Base-by-base conservation (phyloP, 1,284 basidiomycete species). In the Trichosporon ovoides region DNA sequence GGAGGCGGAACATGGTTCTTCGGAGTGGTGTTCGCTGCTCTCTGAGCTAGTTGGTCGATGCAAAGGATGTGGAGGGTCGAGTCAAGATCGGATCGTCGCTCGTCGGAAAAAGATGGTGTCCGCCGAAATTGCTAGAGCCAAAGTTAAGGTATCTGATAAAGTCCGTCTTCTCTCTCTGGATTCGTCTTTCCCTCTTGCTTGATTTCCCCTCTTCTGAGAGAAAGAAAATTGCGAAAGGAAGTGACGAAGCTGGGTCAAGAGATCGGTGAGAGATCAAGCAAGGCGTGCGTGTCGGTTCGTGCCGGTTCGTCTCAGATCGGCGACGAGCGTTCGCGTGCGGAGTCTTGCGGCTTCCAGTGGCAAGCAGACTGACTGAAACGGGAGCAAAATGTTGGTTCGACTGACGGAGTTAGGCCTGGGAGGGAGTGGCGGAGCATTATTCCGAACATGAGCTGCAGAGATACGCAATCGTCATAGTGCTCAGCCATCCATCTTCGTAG, bases 1-100 rank as follows among this genome's bases (percentile, higher is more conserved):
- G 18, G 31, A 59, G 50, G 38, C 58, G 58, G 58, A 52, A 59
- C 58, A 59, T 59, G n/a, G 53, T 33, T 24, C 20, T 52, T 20
- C 19, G 33, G 12, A 18, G 22, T 24, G 40, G 16, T 46, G 40
- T 46, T 20, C 28, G 40, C 14, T 24, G 28, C 6, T 24, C 16
- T 28, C n/a, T 28, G n/a, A 22, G 3, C 4, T n/a, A n/a, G 3
- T n/a, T 3, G 13, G 22, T n/a, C n/a, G n/a, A n/a, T 4, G 28
- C 4, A 31, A 31, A 31, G 13, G 37, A 6, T 38, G 37, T 12
- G 37, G 18, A 16, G 37, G n/a, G n/a, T n/a, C n/a, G n/a, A n/a
- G n/a, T n/a, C n/a, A n/a, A n/a, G n/a, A n/a, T n/a, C n/a, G n/a
- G n/a, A n/a, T n/a, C n/a, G n/a, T n/a, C n/a, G n/a, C n/a, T n/a